A percentile compares a stretch with the other conserved stretches of the same genome.
phyloP scores from a whole-genome alignment of 2,329 filamentous ascomycete species.

The Scedosporium aurantiacum region DNA sequence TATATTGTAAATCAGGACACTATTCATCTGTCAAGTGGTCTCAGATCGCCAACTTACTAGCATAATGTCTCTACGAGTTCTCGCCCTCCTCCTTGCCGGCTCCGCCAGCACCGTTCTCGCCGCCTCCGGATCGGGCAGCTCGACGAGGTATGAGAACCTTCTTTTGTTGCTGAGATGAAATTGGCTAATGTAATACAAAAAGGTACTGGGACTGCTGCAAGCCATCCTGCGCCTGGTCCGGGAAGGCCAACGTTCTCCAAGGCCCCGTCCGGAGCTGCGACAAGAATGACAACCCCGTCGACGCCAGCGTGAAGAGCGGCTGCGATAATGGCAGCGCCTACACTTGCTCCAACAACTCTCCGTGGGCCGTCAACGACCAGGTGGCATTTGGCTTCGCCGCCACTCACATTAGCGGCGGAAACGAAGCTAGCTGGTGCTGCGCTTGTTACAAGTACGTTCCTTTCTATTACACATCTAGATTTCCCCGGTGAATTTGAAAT shows the following conservation, averaged over 20 bases:
- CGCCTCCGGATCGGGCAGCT: background rate
- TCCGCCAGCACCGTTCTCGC: background rate
- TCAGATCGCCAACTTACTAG: too few species aligned
- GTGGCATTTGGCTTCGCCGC: slow-evolving; percentile 57
- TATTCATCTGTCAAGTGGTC: background rate
- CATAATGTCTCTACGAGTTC: background rate
- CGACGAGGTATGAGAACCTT: background rate
- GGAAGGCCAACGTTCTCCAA: slow-evolving; percentile 39
- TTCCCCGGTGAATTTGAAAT: too few species aligned
- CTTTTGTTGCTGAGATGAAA: background rate
- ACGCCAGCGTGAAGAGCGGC: slow-evolving; percentile 36
- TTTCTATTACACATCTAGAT: too few species aligned
- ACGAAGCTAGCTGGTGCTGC: slow-evolving; percentile 52
- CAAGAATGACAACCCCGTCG: slow-evolving; percentile 41
- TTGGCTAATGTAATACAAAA: background rate
- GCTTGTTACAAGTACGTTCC: slow-evolving; percentile 40
- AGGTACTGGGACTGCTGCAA: slow-evolving; percentile 60
- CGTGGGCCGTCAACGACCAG: slow-evolving; percentile 47
- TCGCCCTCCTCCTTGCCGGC: background rate
- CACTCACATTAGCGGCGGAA: slow-evolving; percentile 40
- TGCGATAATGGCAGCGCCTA: slow-evolving; percentile 48
- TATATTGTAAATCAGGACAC: background rate
- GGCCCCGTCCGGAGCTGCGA: slow-evolving; percentile 44
- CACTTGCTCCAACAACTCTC: slow-evolving; percentile 50
- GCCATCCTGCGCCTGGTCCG: slow-evolving; percentile 50